phyloP scores from a whole-genome alignment of 2,329 filamentous ascomycete species.

The Penicillium brasilianum region DNA sequence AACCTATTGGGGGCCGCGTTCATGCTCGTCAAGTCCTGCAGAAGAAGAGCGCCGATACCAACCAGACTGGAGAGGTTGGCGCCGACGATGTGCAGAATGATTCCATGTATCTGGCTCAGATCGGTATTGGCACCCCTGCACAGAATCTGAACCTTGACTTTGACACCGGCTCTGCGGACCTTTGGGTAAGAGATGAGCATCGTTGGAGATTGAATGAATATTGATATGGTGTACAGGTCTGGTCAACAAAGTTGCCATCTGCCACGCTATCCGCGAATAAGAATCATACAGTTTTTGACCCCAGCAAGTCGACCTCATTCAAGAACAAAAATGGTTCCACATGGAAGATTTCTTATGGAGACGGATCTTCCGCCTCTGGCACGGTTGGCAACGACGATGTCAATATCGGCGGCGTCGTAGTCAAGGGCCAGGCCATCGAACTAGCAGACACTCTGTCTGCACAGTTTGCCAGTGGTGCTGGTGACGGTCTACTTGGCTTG shows the following conservation, averaged over 20 bases:
- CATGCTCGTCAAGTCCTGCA: slow-evolving; percentile 57
- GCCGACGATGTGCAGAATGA: slow-evolving; percentile 72
- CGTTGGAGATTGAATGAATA: background rate
- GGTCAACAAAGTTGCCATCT: slow-evolving; percentile 58
- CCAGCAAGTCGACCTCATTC: slow-evolving; percentile 66
- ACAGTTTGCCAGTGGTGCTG: slow-evolving; percentile 61
- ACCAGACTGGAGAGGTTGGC: slow-evolving; percentile 56
- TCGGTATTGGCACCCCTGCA: slow-evolving; percentile 67
- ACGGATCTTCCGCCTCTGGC: slow-evolving; percentile 69
- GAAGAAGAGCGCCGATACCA: slow-evolving; percentile 45
- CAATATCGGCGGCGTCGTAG: slow-evolving; percentile 63
- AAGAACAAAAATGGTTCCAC: slow-evolving; percentile 54
- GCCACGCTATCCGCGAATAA: slow-evolving; percentile 39
- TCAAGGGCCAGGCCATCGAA: slow-evolving; percentile 69
- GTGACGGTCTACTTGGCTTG: slow-evolving; percentile 70
- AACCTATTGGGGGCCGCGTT: slow-evolving; percentile 56
- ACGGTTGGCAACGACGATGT: slow-evolving; percentile 68
- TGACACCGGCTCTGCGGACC: slow-evolving; percentile 72
- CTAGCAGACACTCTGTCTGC: slow-evolving; percentile 64
- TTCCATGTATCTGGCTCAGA: slow-evolving; percentile 66
- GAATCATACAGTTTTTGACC: slow-evolving; percentile 63
- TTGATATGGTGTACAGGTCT: slow-evolving; percentile 50
- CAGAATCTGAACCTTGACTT: slow-evolving; percentile 69
- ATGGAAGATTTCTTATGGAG: slow-evolving; percentile 73
- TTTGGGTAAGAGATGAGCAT: slow-evolving; percentile 61